phyloP scores from a whole-genome alignment of 805 yeast species.

The Starmerella tilneyi region DNA sequence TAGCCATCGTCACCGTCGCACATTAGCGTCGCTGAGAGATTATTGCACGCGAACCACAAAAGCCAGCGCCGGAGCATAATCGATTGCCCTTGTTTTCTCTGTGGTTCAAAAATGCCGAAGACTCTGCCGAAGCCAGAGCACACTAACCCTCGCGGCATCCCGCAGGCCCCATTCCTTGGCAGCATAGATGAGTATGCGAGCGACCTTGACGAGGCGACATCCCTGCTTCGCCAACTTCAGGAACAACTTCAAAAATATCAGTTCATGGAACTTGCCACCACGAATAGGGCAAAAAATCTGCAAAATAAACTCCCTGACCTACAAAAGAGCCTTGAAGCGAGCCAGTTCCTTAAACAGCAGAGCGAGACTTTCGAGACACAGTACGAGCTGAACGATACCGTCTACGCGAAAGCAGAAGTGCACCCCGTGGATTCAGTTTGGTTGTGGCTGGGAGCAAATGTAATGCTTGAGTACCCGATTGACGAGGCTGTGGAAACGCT shows the following conservation, averaged over 20 bases:
- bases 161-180: slow-evolving; percentile 89
- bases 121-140: slow-evolving; percentile 23
- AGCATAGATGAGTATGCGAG: slow-evolving; percentile 66
- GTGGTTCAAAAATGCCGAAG: slow-evolving; percentile 16
- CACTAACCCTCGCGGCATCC: slow-evolving; percentile 87
- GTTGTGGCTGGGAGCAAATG: slow-evolving; percentile 97
- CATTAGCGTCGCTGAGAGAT: no score
- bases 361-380: slow-evolving; percentile 52
- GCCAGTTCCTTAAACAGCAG: slow-evolving; percentile 46
- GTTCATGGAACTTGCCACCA: slow-evolving; percentile 32
- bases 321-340: slow-evolving; percentile 68
- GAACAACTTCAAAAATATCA: slow-evolving; percentile 57
- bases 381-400: slow-evolving; percentile 86
- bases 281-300: slow-evolving; percentile 38
- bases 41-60: no score
- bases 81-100: no score
- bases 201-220: slow-evolving; percentile 57
- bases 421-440: slow-evolving; percentile 57
- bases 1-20: not conserved
- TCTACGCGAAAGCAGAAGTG: slow-evolving; percentile 72
- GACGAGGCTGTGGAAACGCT: slow-evolving; percentile 75
- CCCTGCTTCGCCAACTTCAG: slow-evolving; percentile 64
- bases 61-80: no score
- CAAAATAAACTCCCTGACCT: slow-evolving; percentile 82
- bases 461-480: slow-evolving; percentile 88